phyloP scores from a whole-genome alignment of 176 grass and related monocot genomes.

The Aegilops bicornis region DNA sequence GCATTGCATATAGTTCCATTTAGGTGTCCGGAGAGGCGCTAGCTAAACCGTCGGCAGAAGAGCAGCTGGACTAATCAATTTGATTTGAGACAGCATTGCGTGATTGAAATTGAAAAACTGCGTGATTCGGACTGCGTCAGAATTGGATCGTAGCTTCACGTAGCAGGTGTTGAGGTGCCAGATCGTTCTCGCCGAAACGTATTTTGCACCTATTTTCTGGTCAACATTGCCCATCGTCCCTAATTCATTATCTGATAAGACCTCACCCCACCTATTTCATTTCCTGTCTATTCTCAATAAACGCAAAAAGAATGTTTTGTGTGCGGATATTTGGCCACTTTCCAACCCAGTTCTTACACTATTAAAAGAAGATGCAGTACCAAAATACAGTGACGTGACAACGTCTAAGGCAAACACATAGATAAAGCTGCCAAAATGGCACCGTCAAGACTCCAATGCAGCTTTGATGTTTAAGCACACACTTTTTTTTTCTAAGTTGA shows the following conservation, averaged over 20 bases:
- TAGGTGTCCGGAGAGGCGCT: not conserved
- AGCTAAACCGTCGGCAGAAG: not conserved
- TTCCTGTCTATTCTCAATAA: not conserved
- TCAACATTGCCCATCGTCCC: conserved; percentile 4
- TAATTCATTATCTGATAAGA: not conserved
- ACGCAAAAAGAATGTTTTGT: not conserved
- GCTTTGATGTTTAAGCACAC: too few species aligned
- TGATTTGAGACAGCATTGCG: not conserved
- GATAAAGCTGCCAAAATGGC: not conserved
- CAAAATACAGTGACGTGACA: not conserved
- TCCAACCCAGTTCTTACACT: too few species aligned
- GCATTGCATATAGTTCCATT: not conserved
- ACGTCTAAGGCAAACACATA: not conserved
- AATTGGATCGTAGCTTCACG: not conserved
- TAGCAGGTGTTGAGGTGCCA: conserved; percentile 13
- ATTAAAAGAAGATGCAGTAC: not conserved
- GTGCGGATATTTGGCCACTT: not conserved
- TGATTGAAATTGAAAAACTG: not conserved
- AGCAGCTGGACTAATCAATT: not conserved
- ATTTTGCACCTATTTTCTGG: not conserved
- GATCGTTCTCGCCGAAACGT: conserved; percentile 35
- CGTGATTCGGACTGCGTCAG: not conserved
- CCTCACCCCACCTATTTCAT: conserved; percentile 35
- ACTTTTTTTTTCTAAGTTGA: not conserved
- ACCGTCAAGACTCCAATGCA: not conserved